Percentiles rank a stretch among this genome's conserved stretches.
Conservation (phyloP, 2,329 filamentous ascomycete genomes). For the Ophiocordyceps polyrhachis-furcata region DNA sequence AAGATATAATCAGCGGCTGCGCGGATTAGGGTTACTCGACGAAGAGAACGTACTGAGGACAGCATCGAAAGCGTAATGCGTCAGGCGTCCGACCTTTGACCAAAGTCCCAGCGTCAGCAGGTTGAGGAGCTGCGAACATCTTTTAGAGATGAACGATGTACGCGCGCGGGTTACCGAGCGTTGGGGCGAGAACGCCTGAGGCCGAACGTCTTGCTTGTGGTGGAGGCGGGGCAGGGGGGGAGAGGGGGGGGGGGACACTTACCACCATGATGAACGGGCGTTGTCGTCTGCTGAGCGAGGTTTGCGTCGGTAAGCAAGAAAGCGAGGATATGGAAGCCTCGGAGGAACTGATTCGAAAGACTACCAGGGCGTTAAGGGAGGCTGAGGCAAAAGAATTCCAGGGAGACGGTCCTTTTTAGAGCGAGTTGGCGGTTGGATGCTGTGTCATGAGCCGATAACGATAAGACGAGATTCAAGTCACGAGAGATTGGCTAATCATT, state of each 20-base stretch:
- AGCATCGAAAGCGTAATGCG: slow-evolving; percentile 92
- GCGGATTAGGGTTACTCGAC: background rate
- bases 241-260: background rate
- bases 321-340: background rate
- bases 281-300: background rate
- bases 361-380: background rate
- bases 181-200: background rate
- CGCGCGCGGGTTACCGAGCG: background rate
- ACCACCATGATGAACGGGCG: background rate
- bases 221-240: background rate
- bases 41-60: slow-evolving; percentile 54
- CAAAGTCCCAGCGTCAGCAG: slow-evolving; percentile 49
- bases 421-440: too few species aligned
- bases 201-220: background rate
- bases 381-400: background rate
- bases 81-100: slow-evolving; percentile 75
- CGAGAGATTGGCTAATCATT: background rate
- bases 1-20: background rate
- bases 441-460: background rate
- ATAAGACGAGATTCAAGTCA: background rate
- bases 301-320: background rate
- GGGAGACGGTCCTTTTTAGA: too few species aligned
- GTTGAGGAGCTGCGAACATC: slow-evolving; percentile 36
- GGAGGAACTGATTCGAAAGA: background rate
- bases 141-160: slow-evolving; percentile 5